Percentiles rank a stretch among this genome's conserved stretches.
These are phyloP conservation scores for Limonium bicolor DNA, from an alignment of 148 eudicot species.

Conservation along the genomic window DNA sequence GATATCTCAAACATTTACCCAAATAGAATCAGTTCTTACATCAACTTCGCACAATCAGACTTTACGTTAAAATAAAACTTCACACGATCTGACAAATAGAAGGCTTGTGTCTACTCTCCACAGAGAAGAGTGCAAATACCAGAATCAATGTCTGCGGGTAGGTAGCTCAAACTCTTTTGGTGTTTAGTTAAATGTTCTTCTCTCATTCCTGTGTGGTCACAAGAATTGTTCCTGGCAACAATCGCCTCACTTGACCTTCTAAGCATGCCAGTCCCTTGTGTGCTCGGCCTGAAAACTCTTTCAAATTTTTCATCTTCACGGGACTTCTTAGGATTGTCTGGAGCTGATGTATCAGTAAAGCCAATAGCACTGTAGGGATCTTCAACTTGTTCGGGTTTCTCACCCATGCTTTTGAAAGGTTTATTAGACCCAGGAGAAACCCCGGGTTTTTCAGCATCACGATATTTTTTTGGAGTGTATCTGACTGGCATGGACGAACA, in stretches of 20 bases:
- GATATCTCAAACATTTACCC: too few species aligned
- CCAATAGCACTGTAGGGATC: too few species aligned
- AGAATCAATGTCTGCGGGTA: slow-evolving; percentile 4
- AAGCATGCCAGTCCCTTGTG: slow-evolving; percentile 2
- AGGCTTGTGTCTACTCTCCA: too few species aligned
- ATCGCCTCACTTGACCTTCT: slow-evolving; percentile 6
- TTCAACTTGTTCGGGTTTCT: too few species aligned
- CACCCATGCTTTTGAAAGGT: too few species aligned
- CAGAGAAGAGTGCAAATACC: slow-evolving; percentile 13
- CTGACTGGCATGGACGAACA: slow-evolving; percentile 38
- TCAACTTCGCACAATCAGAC: not conserved
- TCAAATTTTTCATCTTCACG: slow-evolving; percentile 11
- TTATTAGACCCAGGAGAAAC: slow-evolving; percentile 5
- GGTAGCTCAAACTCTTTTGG: slow-evolving; percentile 5
- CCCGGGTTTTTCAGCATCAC: slow-evolving; percentile 10
- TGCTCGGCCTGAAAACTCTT: slow-evolving; percentile 5
- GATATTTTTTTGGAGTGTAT: slow-evolving; percentile 42
- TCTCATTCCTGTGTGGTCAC: slow-evolving; percentile 1
- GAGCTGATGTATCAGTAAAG: not conserved
- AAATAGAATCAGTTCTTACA: too few species aligned
- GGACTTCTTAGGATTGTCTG: slow-evolving; percentile 26
- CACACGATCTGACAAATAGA: too few species aligned
- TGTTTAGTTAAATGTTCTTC: slow-evolving; percentile 1
- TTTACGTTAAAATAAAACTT: not conserved
- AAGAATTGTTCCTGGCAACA: not conserved